Conservation (phyloP, 768 basidiomycete genomes). For the Mrakia blollopis region DNA sequence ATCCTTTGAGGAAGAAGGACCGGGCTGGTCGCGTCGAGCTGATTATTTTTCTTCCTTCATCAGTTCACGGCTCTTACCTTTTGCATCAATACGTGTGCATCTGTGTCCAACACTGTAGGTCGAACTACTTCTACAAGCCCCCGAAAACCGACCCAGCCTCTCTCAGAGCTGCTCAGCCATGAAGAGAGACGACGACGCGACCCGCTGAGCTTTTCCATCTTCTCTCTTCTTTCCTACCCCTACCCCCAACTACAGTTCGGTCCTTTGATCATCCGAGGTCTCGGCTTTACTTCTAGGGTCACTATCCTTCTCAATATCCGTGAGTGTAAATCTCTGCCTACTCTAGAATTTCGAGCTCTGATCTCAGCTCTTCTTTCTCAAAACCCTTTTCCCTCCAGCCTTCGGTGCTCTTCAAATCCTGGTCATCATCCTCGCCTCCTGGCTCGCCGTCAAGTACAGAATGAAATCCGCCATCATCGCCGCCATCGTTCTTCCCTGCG, state of each 20-base stretch:
- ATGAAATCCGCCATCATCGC: conserved; percentile 48
- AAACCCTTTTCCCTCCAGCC: too few species aligned
- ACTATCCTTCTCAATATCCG: conserved; percentile 45
- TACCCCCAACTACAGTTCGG: too few species aligned
- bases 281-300: conserved; percentile 48
- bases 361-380: too few species aligned
- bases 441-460: conserved; percentile 42
- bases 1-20: not conserved
- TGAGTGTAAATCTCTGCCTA: too few species aligned
- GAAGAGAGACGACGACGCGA: not conserved
- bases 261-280: conserved; percentile 50
- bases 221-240: conserved; percentile 29
- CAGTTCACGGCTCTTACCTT: conserved; percentile 29
- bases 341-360: too few species aligned
- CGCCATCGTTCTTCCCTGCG: not conserved
- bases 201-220: not conserved
- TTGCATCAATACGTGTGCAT: conserved; percentile 30
- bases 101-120: conserved; percentile 38
- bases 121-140: conserved; percentile 36
- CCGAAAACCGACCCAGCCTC: too few species aligned
- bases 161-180: not conserved
- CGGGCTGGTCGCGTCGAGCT: not conserved
- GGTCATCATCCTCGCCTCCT: conserved; percentile 37
- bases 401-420: conserved; percentile 47
- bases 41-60: not conserved